A percentile compares a stretch with the other conserved stretches of the same genome.
Evolutionary conservation across 1,284 basidiomycete genomes (phyloP).

Genomic region (Austroboletus olivaceoglutinosus): DNA sequence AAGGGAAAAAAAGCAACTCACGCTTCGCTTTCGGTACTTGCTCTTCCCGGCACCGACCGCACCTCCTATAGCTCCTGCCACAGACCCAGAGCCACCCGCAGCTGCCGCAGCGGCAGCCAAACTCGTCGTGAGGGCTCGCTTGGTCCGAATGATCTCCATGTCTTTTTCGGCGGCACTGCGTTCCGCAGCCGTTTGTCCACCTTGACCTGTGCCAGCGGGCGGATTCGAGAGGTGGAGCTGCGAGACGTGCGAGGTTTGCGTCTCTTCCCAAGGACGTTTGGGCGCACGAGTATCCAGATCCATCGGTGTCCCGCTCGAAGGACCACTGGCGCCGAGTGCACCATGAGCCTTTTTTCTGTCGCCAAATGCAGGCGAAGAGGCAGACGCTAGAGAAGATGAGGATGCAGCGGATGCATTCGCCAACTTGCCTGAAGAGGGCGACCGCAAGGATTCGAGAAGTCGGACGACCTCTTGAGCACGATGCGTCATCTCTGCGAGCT

Average conservation of each 20-base stretch:
- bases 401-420: conserved; percentile 5
- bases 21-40: conserved; percentile 79
- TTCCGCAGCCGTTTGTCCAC: conserved; percentile 26
- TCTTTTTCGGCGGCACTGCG: conserved; percentile 70
- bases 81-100: conserved; percentile 22
- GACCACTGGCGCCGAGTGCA: conserved; percentile 14
- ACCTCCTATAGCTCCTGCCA: conserved; percentile 26
- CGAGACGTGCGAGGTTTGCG: conserved; percentile 26
- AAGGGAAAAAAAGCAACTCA: conserved; percentile 39
- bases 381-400: conserved; percentile 12
- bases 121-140: conserved; percentile 63
- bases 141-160: conserved; percentile 76
- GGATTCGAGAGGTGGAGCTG: conserved; percentile 27
- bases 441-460: conserved; percentile 60
- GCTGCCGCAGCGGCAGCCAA: conserved; percentile 43
- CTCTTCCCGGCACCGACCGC: conserved; percentile 46
- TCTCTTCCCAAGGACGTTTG: conserved; percentile 76
- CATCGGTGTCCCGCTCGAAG: conserved; percentile 21
- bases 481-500: conserved; percentile 65
- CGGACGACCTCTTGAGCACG: conserved; percentile 61
- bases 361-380: conserved; percentile 20
- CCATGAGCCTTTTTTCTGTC: conserved; percentile 20
- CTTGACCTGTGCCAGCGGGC: conserved; percentile 4
- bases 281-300: conserved; percentile 48
- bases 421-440: conserved; percentile 27